Conservation (phyloP, 2,329 filamentous ascomycete species). For the Alternaria tenuissima region DNA sequence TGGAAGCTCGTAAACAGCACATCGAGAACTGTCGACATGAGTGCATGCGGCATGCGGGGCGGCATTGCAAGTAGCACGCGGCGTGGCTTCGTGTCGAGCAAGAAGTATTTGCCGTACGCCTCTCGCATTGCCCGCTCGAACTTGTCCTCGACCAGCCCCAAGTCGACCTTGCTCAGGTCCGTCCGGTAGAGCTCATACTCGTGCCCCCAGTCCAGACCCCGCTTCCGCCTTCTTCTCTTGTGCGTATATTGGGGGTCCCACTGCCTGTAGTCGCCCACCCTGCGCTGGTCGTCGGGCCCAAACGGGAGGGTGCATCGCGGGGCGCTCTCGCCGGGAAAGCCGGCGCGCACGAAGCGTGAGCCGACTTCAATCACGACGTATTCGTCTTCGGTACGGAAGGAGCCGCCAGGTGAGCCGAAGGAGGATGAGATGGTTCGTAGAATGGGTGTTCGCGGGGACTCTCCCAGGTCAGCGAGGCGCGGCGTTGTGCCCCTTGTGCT, state of each 20-base stretch:
- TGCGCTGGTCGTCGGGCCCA: constrained; percentile 76
- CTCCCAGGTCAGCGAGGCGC: constrained; percentile 47
- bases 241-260: constrained; percentile 67
- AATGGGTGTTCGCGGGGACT: constrained; percentile 56
- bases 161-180: constrained; percentile 75
- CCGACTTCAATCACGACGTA: constrained; percentile 87
- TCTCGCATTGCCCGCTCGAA: constrained; percentile 84
- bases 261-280: constrained; percentile 81
- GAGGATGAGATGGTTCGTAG: constrained; percentile 67
- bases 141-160: constrained; percentile 84
- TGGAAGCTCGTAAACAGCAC: constrained; percentile 84
- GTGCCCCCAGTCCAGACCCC: constrained; percentile 66
- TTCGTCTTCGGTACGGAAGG: constrained; percentile 74
- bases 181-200: constrained; percentile 79
- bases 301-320: constrained; percentile 77
- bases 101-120: constrained; percentile 78
- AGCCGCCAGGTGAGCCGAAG: constrained; percentile 65
- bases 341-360: constrained; percentile 77
- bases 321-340: constrained; percentile 83
- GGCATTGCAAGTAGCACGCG: constrained; percentile 79
- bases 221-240: constrained; percentile 58
- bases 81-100: constrained; percentile 77
- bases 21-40: constrained; percentile 78
- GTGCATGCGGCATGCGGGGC: constrained; percentile 76
- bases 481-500: constrained; percentile 42